These are phyloP conservation scores for Russula earlei DNA, from an alignment of 768 basidiomycete species.

Conservation along the genomic window DNA sequence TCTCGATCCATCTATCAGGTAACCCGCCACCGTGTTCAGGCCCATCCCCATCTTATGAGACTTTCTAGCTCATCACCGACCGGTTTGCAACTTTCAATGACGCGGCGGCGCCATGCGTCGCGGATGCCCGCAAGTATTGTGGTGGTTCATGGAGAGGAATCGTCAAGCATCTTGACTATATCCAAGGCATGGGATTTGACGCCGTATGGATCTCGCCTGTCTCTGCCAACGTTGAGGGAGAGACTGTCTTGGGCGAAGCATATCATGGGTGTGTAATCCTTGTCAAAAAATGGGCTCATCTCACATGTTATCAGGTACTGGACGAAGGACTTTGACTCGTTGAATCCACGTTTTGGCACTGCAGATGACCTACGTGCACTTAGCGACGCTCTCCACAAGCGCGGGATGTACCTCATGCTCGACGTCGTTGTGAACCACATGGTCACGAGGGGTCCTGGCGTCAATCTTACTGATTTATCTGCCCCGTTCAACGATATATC, in stretches of 20 bases:
- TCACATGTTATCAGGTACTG: constrained; percentile 36
- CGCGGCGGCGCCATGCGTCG: constrained; percentile 35
- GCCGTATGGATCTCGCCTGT: constrained; percentile 52
- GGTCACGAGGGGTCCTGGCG: constrained; percentile 28
- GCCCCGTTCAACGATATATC: constrained; percentile 30
- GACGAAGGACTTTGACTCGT: constrained; percentile 36
- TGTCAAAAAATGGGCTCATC: not conserved
- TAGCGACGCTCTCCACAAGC: constrained; percentile 36
- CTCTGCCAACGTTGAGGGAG: constrained; percentile 38
- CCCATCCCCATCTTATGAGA: not conserved
- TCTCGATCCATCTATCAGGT: constrained; percentile 48
- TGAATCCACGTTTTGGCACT: constrained; percentile 48
- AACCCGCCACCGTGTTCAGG: not conserved
- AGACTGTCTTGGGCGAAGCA: constrained; percentile 43
- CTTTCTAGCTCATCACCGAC: constrained; percentile 40
- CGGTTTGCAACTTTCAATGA: constrained; percentile 45
- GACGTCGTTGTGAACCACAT: constrained; percentile 59
- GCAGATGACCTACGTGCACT: constrained; percentile 42
- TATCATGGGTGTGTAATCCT: constrained; percentile 40
- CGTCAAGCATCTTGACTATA: constrained; percentile 49
- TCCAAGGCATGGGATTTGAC: constrained; percentile 53
- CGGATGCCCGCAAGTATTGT: constrained; percentile 40
- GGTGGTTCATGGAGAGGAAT: constrained; percentile 50
- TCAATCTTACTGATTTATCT: constrained; percentile 21
- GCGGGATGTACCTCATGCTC: constrained; percentile 52